phyloP scores from a whole-genome alignment of 257 asterid genomes.

The Ilex aquifolium region DNA sequence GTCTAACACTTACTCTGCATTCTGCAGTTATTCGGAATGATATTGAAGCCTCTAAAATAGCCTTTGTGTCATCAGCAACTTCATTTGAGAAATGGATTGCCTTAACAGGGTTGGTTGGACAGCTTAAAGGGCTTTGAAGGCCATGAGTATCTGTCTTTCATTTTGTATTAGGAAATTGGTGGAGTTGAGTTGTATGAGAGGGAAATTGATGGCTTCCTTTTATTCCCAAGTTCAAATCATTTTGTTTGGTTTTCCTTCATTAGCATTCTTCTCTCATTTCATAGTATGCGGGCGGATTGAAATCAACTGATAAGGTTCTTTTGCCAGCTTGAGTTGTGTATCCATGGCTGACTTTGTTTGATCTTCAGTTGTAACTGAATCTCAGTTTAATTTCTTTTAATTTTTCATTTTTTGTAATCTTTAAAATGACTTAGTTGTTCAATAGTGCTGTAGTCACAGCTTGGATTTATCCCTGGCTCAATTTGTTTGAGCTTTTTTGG shows the following conservation, averaged over 20 bases:
- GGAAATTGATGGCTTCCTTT: not conserved
- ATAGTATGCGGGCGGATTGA: too few species aligned
- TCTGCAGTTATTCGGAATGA: conserved; percentile 65
- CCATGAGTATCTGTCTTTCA: not conserved
- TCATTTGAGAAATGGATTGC: conserved; percentile 85
- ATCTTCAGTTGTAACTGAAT: too few species aligned
- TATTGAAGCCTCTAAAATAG: conserved; percentile 59
- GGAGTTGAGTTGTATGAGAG: not conserved
- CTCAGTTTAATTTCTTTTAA: too few species aligned
- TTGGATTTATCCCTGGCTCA: not conserved
- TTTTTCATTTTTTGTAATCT: too few species aligned
- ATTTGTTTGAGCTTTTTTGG: not conserved
- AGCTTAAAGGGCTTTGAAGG: conserved; percentile 80
- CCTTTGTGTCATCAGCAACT: conserved; percentile 70
- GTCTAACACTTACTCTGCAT: not conserved
- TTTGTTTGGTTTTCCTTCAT: not conserved
- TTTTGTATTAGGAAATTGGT: too few species aligned
- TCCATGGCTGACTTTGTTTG: too few species aligned
- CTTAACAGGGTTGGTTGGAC: conserved; percentile 63
- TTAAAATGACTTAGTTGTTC: too few species aligned
- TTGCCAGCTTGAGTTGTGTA: too few species aligned
- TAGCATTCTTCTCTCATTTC: too few species aligned
- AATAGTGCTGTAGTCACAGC: not conserved
- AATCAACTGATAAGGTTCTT: too few species aligned
- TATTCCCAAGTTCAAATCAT: not conserved